Base-by-base conservation (phyloP, 2,329 filamentous ascomycete species). In the Colletotrichum tropicale region DNA sequence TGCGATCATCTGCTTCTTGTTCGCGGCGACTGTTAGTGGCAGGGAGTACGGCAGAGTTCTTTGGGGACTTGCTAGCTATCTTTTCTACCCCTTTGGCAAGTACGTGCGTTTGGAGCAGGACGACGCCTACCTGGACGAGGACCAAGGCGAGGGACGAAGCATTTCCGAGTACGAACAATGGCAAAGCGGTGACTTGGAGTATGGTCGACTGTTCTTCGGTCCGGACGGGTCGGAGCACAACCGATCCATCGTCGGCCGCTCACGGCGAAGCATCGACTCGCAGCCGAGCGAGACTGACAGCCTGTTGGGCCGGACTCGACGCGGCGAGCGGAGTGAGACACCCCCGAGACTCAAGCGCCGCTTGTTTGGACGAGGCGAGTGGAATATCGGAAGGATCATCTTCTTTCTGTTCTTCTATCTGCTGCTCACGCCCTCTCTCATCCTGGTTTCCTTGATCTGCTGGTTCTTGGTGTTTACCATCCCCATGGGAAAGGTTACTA, bases 81-180 rank as follows among this genome's bases (percentile, higher is more conserved):
- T 99, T 2, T 93, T 98, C 81, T 99, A 98, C 82, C 97, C 97
- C 0, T 99, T 99, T 83, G 97, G 97, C 78, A 98, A 98, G 81
- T 98, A 98, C 84, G 95, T 99, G 77, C 94, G 96, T 62, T 90
- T 99, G 48, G 94, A 98, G 82, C 95, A 96, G 83, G 97, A 99
- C 80, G 97, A 98, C 82, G 94, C 94, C 58, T 99, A 99, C 82
- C 89, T 95, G 64, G 94, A 98, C 76, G 97, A 99, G 86, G 97
- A 99, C 81, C 93, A 97, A 81, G 96, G 96, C 55, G 97, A 99
- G 85, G 97, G 97, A 24, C 93, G 97, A 81, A 98, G 96, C 86
- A 98, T 99, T 81, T 98, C 95, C 81, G 97, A 99, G 86, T 99
- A 99, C 83, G 97, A 99, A 84, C 96, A 98, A 85, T 99, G 97